Conservation (phyloP, 2,329 filamentous ascomycete genomes). For the Cladosporium velox region DNA sequence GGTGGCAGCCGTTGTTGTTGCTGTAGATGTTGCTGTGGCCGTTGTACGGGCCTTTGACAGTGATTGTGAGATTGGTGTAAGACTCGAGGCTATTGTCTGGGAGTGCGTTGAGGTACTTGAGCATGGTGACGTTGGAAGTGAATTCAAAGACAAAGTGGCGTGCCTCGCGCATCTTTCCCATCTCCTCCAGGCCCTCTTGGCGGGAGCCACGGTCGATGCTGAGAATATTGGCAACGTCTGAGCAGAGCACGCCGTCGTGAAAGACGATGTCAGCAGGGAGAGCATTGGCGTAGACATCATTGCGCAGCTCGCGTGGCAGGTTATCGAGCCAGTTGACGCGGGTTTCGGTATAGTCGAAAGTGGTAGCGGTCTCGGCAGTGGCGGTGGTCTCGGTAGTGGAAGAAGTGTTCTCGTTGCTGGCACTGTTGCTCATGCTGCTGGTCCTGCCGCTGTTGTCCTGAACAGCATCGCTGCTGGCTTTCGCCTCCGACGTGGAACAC, state of each 20-base stretch:
- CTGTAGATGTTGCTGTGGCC: neutral
- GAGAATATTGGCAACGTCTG: neutral
- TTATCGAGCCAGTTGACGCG: neutral
- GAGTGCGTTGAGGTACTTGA: neutral
- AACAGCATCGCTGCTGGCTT: too few species aligned
- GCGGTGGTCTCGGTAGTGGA: too few species aligned
- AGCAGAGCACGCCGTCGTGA: neutral
- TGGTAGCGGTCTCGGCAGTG: too few species aligned
- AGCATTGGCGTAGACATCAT: neutral
- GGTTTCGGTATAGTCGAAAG: neutral
- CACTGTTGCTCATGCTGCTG: neutral
- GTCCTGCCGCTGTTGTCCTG: too few species aligned
- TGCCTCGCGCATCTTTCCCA: too few species aligned
- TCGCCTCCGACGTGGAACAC: too few species aligned
- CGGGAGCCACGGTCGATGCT: neutral
- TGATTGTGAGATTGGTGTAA: neutral
- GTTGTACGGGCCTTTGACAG: neutral
- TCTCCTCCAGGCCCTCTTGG: too few species aligned
- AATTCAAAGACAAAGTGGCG: too few species aligned
- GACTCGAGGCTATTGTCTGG: neutral
- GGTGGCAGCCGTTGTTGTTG: neutral
- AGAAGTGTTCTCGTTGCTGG: neutral
- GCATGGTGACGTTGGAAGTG: neutral
- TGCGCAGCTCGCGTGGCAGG: neutral
- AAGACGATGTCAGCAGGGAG: neutral